Conservation (phyloP, 2,329 filamentous ascomycete species). For the Penicillium griseofulvum region DNA sequence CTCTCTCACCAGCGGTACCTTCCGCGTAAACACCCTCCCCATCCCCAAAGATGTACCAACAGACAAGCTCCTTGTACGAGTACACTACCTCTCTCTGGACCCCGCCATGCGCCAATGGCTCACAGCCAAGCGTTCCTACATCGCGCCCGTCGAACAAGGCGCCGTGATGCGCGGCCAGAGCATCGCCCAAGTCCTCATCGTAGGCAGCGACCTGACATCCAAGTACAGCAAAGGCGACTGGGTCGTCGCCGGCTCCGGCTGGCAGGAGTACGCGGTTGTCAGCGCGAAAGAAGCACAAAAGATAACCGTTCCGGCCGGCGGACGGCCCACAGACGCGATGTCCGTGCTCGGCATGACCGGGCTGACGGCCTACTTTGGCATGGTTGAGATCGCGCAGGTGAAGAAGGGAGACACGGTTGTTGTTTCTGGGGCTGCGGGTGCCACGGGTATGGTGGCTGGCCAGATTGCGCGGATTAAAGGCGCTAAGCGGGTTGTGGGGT, state of each 20-base stretch:
- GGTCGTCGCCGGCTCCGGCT: constrained; percentile 57
- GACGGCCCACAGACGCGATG: constrained; percentile 59
- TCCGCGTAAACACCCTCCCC: constrained; percentile 31
- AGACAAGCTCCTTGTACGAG: constrained; percentile 61
- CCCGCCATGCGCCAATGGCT: constrained; percentile 76
- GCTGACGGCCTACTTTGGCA: constrained; percentile 73
- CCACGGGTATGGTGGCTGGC: constrained; percentile 71
- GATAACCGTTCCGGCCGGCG: constrained; percentile 46
- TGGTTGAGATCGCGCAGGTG: constrained; percentile 65
- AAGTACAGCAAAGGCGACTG: constrained; percentile 41
- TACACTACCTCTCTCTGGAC: constrained; percentile 67
- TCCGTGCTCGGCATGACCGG: constrained; percentile 65
- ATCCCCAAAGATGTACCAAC: constrained; percentile 31
- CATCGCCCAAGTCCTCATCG: constrained; percentile 58
- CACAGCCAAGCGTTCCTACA: constrained; percentile 59
- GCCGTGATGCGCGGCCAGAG: constrained; percentile 65
- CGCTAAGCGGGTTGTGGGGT: constrained; percentile 59
- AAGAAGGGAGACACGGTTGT: constrained; percentile 72
- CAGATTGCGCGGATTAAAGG: constrained; percentile 76
- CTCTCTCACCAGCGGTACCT: constrained; percentile 36
- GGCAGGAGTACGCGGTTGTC: constrained; percentile 65
- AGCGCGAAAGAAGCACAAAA: constrained; percentile 50
- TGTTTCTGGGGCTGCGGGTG: constrained; percentile 73
- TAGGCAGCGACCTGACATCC: constrained; percentile 48
- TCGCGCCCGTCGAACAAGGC: constrained; percentile 66